Base-by-base conservation (phyloP, 1,139 yeast genomes). In the Hyphopichia fennica region DNA sequence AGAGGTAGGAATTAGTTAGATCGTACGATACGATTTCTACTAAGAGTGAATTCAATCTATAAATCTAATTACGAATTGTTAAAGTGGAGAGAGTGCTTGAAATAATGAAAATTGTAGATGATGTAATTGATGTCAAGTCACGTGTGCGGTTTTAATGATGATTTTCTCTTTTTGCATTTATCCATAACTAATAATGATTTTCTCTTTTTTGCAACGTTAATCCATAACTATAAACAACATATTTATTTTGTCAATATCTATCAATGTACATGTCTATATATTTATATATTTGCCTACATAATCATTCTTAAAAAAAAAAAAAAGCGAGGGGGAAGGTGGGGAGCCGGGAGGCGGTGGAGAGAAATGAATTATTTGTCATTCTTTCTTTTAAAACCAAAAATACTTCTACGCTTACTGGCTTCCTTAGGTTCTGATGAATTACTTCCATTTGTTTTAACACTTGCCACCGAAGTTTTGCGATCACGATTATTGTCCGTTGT, bases 301-400 rank as follows among this genome's bases (percentile, higher is more conserved):
- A n/a, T n/a, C n/a, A n/a, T n/a, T n/a, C n/a, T n/a, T n/a, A n/a
- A n/a, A n/a, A n/a, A n/a, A n/a, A n/a, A n/a, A n/a, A 23, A 23
- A 23, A 7, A 23, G 27, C 27, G 27, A n/a, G n/a, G n/a, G n/a
- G n/a, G n/a, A n/a, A n/a, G n/a, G n/a, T n/a, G n/a, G n/a, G n/a
- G n/a, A n/a, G n/a, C n/a, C n/a, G n/a, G n/a, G n/a, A n/a, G n/a
- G n/a, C n/a, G n/a, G n/a, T n/a, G n/a, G n/a, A n/a, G n/a, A n/a
- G 23, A 22, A 22, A 6, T 4, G n/a, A n/a, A 8, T 14, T 34
- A 28, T 32, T 33, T 32, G 13, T 25, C 28, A 11, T 28, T 33
- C 30, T 38, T 38, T 10, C 22, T 30, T 46, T 67, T 71, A 47
- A 72, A 72, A 1, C 76, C 69, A 48, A 72, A 72, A 14, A 72